Percentiles rank a stretch among this genome's conserved stretches.
Evolutionary conservation across 805 yeast genomes (phyloP).

Genomic region (Cephaloascus albidus): DNA sequence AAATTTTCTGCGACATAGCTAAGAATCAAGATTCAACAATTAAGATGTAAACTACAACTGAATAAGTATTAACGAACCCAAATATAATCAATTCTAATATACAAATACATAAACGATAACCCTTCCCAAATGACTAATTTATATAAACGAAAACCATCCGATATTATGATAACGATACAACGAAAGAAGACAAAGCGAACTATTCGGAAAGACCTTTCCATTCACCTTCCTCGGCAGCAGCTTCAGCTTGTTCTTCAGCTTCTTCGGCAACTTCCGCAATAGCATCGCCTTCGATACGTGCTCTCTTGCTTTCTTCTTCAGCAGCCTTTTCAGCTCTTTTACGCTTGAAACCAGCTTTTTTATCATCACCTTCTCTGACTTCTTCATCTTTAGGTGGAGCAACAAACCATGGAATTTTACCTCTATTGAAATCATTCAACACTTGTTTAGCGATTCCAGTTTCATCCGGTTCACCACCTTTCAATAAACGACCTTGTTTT

Average conservation of each 20-base stretch:
- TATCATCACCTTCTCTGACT: constrained; percentile 47
- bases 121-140: too few species aligned
- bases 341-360: constrained; percentile 42
- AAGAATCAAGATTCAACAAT: too few species aligned
- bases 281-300: constrained; percentile 13
- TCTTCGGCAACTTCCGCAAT: constrained; percentile 12
- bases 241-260: constrained; percentile 11
- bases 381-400: constrained; percentile 78
- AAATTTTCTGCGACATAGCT: too few species aligned
- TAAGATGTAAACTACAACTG: too few species aligned
- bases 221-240: constrained; percentile 11
- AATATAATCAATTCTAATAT: too few species aligned
- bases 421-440: constrained; percentile 91
- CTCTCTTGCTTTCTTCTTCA: constrained; percentile 15
- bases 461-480: constrained; percentile 98
- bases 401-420: constrained; percentile 96
- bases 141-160: too few species aligned
- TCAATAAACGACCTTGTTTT: constrained; percentile 84
- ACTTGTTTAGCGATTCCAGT: constrained; percentile 85
- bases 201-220: constrained; percentile 19
- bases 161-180: too few species aligned
- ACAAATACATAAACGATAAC: too few species aligned
- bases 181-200: too few species aligned
- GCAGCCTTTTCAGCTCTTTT: constrained; percentile 41
- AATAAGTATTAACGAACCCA: too few species aligned